These are phyloP conservation scores for Zizania latifolia DNA, from an alignment of 176 grass and related monocot species.

Conservation along the genomic window DNA sequence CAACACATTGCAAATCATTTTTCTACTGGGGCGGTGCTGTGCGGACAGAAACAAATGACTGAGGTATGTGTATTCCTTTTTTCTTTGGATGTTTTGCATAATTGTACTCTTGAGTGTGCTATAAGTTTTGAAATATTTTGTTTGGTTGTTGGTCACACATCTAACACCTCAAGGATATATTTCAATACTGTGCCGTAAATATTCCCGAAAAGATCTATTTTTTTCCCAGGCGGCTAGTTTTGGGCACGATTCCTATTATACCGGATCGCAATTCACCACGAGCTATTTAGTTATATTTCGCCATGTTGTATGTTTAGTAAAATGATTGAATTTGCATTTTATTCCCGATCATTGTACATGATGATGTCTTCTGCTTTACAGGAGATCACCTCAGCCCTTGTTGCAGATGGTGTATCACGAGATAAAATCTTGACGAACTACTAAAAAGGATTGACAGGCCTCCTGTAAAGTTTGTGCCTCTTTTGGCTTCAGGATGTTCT, in stretches of 20 bases:
- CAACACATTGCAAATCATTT: conserved; percentile 54
- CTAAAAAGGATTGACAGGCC: background rate
- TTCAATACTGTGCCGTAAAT: background rate
- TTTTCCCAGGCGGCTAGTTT: background rate
- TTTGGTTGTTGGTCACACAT: background rate
- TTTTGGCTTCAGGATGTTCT: conserved; percentile 4
- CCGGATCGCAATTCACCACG: too few relatives aligned
- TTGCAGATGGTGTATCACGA: conserved; percentile 59
- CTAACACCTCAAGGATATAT: background rate
- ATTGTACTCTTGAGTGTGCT: background rate
- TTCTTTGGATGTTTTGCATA: background rate
- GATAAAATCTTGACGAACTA: conserved; percentile 79
- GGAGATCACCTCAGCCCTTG: conserved; percentile 51
- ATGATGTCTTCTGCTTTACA: conserved; percentile 22
- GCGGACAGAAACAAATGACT: conserved; percentile 68
- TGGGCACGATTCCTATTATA: background rate
- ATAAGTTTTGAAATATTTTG: background rate
- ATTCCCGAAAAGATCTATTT: background rate
- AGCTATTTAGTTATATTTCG: background rate
- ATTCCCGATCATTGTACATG: background rate
- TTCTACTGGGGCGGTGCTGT: conserved; percentile 65
- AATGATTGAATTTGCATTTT: background rate
- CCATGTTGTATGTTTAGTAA: background rate
- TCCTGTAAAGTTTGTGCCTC: background rate
- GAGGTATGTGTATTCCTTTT: conserved; percentile 33